phyloP scores from a whole-genome alignment of 2,329 filamentous ascomycete genomes.

The Colletotrichum sp. region DNA sequence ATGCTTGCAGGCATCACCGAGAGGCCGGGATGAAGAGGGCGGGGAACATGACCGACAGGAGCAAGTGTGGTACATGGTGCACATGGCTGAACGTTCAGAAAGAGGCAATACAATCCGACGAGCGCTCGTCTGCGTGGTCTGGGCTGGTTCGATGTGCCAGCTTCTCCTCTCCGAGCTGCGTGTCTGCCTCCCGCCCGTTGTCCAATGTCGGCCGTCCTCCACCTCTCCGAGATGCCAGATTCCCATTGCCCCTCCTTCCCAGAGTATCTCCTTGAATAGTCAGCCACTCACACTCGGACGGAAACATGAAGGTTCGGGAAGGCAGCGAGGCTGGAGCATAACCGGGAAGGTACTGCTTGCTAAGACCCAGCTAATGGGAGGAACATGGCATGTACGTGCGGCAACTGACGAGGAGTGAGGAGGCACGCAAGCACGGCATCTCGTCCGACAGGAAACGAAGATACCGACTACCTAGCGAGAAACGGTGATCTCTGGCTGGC shows the following conservation, averaged over 20 bases:
- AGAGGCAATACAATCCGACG: conserved; percentile 16
- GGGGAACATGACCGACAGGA: conserved; percentile 1
- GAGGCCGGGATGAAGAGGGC: background rate
- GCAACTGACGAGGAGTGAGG: background rate
- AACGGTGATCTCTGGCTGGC: background rate
- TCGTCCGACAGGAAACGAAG: background rate
- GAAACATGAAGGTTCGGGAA: conserved; percentile 1
- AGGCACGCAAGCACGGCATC: background rate
- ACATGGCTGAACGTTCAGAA: background rate
- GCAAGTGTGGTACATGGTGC: background rate
- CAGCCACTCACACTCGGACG: background rate
- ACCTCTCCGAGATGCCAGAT: conserved; percentile 20
- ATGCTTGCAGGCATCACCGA: conserved; percentile 12
- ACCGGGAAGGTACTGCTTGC: background rate
- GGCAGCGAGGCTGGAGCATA: conserved; percentile 3
- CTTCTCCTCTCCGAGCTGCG: background rate
- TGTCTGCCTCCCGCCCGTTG: background rate
- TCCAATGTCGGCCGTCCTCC: background rate
- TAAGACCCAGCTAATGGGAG: background rate
- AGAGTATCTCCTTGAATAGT: conserved; percentile 17
- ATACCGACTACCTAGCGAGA: background rate
- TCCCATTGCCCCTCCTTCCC: conserved; percentile 18
- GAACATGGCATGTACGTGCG: background rate
- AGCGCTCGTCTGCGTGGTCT: background rate
- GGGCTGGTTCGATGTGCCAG: background rate